phyloP scores from a whole-genome alignment of 2,329 filamentous ascomycete species.

The Arachnopeziza araneosa region DNA sequence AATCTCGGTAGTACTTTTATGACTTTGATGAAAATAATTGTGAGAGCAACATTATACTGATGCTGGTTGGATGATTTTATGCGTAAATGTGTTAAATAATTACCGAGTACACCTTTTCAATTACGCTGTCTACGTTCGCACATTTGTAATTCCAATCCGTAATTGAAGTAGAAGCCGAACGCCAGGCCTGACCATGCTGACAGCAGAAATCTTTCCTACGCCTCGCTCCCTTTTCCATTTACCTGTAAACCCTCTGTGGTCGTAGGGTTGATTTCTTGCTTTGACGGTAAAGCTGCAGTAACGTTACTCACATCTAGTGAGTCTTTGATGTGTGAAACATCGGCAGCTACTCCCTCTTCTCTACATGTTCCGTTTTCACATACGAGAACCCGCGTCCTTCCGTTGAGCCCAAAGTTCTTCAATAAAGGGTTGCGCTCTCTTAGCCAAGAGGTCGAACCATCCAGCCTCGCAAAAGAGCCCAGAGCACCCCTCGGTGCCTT shows the following conservation, averaged over 20 bases:
- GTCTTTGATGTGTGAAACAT: background rate
- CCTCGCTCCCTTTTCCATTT: background rate
- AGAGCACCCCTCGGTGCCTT: conserved; percentile 25
- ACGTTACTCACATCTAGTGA: background rate
- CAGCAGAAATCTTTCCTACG: background rate
- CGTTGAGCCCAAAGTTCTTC: conserved; percentile 29
- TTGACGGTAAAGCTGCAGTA: background rate
- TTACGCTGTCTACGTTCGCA: background rate
- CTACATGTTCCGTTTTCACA: conserved; percentile 42
- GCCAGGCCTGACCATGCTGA: background rate
- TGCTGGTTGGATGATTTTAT: no score
- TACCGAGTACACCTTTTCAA: no score
- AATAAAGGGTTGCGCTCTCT: conserved; percentile 42
- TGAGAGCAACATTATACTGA: no score
- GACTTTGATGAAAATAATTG: no score
- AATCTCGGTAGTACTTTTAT: no score
- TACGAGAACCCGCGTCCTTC: conserved; percentile 38
- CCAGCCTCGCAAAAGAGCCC: conserved; percentile 21
- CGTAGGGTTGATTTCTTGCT: background rate
- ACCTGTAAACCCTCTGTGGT: background rate
- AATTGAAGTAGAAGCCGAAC: background rate
- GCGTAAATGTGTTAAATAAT: no score
- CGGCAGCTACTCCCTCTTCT: conserved; percentile 28
- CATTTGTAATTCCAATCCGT: background rate
- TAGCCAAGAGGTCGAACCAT: conserved; percentile 39